Conservation (phyloP, 371 early-diverging fungal species). For the Phascolomyces articulosus region DNA sequence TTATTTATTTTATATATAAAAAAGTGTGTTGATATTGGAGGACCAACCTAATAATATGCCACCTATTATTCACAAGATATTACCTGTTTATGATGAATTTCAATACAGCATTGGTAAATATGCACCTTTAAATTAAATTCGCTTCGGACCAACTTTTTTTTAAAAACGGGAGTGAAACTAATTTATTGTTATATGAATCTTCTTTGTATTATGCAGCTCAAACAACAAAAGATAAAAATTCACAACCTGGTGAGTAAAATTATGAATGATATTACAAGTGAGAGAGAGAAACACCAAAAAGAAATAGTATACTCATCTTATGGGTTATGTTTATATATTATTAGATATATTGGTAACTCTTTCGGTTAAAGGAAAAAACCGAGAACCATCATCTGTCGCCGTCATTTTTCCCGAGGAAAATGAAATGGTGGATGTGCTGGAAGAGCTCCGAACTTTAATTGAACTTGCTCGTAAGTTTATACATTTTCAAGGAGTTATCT, state of each 20-base stretch:
- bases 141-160: no score
- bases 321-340: no score
- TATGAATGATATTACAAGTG: no score
- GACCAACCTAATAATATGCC: conserved; percentile 32
- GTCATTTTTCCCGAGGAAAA: conserved; percentile 34
- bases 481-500: no score
- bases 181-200: neutral
- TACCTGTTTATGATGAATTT: conserved; percentile 32
- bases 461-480: conserved; percentile 21
- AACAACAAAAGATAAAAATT: neutral
- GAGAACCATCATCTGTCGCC: conserved; percentile 14
- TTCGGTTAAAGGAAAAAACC: conserved; percentile 1
- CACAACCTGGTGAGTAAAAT: conserved; percentile 6
- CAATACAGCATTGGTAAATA: conserved; percentile 25
- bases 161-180: no score
- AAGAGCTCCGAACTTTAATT: conserved; percentile 15
- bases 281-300: neutral
- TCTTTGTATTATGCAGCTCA: neutral
- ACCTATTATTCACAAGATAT: conserved; percentile 21
- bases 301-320: no score
- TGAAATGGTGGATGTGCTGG: conserved; percentile 27
- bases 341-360: conserved; percentile 9
- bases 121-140: neutral
- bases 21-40: conserved; percentile 29
- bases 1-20: no score